Evolutionary conservation across 768 basidiomycete species (phyloP).

Genomic region (Phaeotremella skinneri): DNA sequence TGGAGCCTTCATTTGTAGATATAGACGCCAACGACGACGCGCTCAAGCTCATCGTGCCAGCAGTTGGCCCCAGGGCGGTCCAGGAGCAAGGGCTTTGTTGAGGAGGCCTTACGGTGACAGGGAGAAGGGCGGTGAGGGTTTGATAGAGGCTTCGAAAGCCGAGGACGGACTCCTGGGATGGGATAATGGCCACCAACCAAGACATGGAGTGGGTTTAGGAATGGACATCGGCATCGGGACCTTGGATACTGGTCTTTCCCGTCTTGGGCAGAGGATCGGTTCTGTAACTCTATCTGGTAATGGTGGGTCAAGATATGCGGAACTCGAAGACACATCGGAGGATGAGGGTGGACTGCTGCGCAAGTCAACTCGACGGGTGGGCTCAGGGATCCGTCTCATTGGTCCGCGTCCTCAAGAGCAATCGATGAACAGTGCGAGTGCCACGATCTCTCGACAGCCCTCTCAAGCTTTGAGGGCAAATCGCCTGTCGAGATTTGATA

Average conservation of each 20-base stretch:
- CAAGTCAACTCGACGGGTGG: constrained; percentile 29
- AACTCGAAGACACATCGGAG: constrained; percentile 6
- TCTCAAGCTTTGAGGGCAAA: constrained; percentile 65
- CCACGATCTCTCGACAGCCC: constrained; percentile 66
- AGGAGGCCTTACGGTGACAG: constrained; percentile 28
- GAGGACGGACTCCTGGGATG: constrained; percentile 2
- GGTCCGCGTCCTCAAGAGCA: constrained; percentile 53
- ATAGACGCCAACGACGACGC: constrained; percentile 25
- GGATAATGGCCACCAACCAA: constrained; percentile 3
- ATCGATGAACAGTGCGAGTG: constrained; percentile 33
- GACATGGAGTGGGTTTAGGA: constrained; percentile 20
- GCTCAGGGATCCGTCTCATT: constrained; percentile 50
- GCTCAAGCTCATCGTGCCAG: constrained; percentile 4
- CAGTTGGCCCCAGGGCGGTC: constrained; percentile 10
- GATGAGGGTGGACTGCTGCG: constrained; percentile 18
- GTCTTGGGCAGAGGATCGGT: constrained; percentile 18
- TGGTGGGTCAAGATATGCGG: constrained; percentile 13
- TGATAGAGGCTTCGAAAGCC: constrained; percentile 15
- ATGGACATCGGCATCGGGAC: constrained; percentile 26
- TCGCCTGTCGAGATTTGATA: constrained; percentile 34
- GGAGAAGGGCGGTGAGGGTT: constrained; percentile 31
- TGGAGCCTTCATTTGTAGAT: constrained; percentile 47
- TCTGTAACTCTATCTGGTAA: constrained; percentile 7
- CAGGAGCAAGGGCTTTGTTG: constrained; percentile 6
- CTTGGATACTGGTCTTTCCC: constrained; percentile 27